Base-by-base conservation (phyloP, 2,329 filamentous ascomycete species). In the Clarireedia monteithiana region DNA sequence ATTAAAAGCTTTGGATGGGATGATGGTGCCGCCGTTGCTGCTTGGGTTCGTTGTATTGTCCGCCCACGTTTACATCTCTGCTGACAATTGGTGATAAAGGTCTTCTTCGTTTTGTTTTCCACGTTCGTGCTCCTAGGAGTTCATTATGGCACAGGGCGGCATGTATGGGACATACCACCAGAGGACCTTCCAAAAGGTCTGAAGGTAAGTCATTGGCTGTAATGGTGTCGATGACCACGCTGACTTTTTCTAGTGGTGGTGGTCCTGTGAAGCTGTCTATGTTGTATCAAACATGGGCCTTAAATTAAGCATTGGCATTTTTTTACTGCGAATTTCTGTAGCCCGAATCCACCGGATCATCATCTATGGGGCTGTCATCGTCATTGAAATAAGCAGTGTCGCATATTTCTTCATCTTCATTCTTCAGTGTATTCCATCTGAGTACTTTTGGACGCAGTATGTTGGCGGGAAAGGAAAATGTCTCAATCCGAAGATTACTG, bases 381-480 rank as follows among this genome's bases (percentile, higher is more conserved):
- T 70, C 17, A 66, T 69, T 15, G 64, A 69, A 34, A 36, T 69
- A 7, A 73, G 68, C 62, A 67, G 68, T 57, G 47, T 66, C 24
- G 67, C 71, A 53, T 74, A 69, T 60, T 64, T 69, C 57, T 68
- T 74, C 51, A 63, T 74, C 53, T 68, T 71, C 50, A 62, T 69
- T 4, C 67, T 74, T 17, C 72, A 74, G 58, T 74, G 72, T 52
- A 61, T 61, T 3, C 72, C 72, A 9, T 65, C 71, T 2, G 27
- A 60, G 3, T 74, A 70, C 56, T 74, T 71, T 59, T 74, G 73
- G 73, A 63, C 66, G 20, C 65, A 66, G n/a, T 69, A 71, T 36
- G 66, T 65, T 3, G 60, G 63, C 3, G 61, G 63, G 15, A 59
- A 60, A 9, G 72, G 72, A 17, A 63, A 55, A 9, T 74, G 72